Percentiles rank a stretch among this genome's conserved stretches.
phyloP scores from a whole-genome alignment of 495 filamentous ascomycete species.

The Penicillium egyptiacum region DNA sequence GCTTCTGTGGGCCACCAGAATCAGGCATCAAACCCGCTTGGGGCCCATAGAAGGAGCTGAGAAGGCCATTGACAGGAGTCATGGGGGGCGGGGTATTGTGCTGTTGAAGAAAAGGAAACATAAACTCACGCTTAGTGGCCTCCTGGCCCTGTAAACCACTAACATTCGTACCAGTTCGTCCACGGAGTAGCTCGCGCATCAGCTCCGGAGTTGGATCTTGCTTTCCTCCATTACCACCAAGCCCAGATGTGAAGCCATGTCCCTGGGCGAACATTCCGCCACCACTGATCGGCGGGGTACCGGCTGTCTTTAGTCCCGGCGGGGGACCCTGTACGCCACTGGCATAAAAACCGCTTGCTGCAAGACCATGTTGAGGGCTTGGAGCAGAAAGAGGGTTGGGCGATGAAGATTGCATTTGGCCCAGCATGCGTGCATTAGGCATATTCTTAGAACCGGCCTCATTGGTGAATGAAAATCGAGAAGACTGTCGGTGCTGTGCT shows the following conservation, averaged over 20 bases:
- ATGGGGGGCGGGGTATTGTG: conserved; percentile 84
- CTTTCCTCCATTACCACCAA: conserved; percentile 62
- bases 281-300: conserved; percentile 80
- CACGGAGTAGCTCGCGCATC: conserved; percentile 74
- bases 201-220: conserved; percentile 76
- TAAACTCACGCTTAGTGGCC: conserved; percentile 91
- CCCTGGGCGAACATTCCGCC: conserved; percentile 76
- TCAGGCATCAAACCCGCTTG: conserved; percentile 82
- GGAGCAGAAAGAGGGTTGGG: conserved; percentile 60
- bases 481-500: conserved; percentile 78
- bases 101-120: conserved; percentile 80
- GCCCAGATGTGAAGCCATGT: conserved; percentile 70
- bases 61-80: conserved; percentile 82
- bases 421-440: conserved; percentile 80
- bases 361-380: conserved; percentile 47
- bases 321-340: conserved; percentile 83
- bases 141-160: conserved; percentile 68
- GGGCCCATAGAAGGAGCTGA: conserved; percentile 85
- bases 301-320: conserved; percentile 90
- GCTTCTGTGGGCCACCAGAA: conserved; percentile 75
- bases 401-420: conserved; percentile 77
- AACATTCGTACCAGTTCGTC: conserved; percentile 55
- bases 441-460: conserved; percentile 79
- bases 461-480: conserved; percentile 85
- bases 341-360: conserved; percentile 48